Percentiles rank a stretch among this genome's conserved stretches.
phyloP scores from a whole-genome alignment of 495 filamentous ascomycete genomes.

The Mytilinidion resinicola region DNA sequence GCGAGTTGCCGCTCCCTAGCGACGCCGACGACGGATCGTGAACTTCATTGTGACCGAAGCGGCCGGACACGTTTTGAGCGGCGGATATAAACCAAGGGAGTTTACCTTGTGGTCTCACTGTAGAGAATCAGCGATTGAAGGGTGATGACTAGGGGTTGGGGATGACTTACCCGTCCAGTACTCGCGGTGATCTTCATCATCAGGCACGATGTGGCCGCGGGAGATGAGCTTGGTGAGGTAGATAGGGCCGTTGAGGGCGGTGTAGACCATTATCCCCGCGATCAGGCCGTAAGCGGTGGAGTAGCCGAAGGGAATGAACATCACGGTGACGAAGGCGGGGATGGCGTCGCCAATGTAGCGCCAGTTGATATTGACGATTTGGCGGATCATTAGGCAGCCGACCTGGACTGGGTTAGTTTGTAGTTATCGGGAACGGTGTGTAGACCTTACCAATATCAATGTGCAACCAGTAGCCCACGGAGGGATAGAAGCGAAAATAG shows the following conservation, averaged over 20 bases:
- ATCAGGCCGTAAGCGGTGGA: conserved; percentile 75
- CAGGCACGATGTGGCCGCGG: conserved; percentile 62
- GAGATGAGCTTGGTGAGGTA: conserved; percentile 58
- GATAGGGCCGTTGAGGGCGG: conserved; percentile 58
- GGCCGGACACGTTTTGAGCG: conserved; percentile 5
- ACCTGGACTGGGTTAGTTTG: conserved; percentile 10
- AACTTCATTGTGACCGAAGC: conserved; percentile 2
- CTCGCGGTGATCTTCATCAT: conserved; percentile 66
- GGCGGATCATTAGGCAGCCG: conserved; percentile 51
- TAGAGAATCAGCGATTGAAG: background rate
- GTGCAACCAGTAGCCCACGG: conserved; percentile 77
- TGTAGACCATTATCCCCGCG: conserved; percentile 70
- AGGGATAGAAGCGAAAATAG: conserved; percentile 49
- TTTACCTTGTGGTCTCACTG: conserved; percentile 23
- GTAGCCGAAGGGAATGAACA: conserved; percentile 82
- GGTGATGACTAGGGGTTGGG: background rate
- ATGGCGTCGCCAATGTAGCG: conserved; percentile 70
- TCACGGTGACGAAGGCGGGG: conserved; percentile 74
- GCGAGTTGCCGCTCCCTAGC: conserved; percentile 18
- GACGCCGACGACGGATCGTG: conserved; percentile 5
- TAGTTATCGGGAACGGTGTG: conserved; percentile 29
- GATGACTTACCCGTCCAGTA: conserved; percentile 57
- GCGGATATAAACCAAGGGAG: conserved; percentile 29
- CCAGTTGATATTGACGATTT: conserved; percentile 76
- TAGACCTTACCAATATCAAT: conserved; percentile 67